Base-by-base conservation (phyloP, 306 rosid species). In the Cicer cuneatum region DNA sequence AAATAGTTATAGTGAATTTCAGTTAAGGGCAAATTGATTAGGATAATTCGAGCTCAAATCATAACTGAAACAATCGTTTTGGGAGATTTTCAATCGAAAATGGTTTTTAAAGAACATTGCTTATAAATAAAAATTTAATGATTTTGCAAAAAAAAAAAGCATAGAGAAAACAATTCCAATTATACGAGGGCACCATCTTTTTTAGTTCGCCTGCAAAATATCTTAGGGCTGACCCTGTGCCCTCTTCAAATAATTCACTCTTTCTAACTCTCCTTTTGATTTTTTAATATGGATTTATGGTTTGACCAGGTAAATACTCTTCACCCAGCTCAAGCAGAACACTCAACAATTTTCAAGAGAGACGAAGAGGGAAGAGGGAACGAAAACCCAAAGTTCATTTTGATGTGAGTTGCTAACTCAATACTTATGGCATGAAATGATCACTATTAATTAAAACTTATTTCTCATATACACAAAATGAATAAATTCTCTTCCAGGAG, bases 321-420 rank as follows among this genome's bases (percentile, higher is more conserved):
- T 80, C 89, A 16, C 80, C 91, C 10, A 82, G 77, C 74, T 85
- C 90, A 35, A 88, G 91, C 81, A 77, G 83, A 82, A 73, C 79
- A 24, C 78, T 61, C 19, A 83, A 85, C 49, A 83, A 74, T 72
- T 41, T 69, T 68, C 69, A 78, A 67, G 93, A 81, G 68, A 85
- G 79, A 64, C 68, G 91, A 67, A 83, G 93, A 48, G 96, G 93
- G 40, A 88, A 83, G 66, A 86, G 96, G 83, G 83, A 86, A 72
- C 86, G 93, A 7, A 90, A 83, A 78, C 93, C 84, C 71, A 90
- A 80, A 78, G 77, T 40, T 74, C 96, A 83, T 72, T 90, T 90
- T 71, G 96, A 89, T 81, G 96, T 89, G 77, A 87, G 91, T 78
- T 74, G 57, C 69, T 40, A 21, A 21, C 67, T 59, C 74, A 65